phyloP scores from a whole-genome alignment of 2,329 filamentous ascomycete genomes.

The Colletotrichum siamense region DNA sequence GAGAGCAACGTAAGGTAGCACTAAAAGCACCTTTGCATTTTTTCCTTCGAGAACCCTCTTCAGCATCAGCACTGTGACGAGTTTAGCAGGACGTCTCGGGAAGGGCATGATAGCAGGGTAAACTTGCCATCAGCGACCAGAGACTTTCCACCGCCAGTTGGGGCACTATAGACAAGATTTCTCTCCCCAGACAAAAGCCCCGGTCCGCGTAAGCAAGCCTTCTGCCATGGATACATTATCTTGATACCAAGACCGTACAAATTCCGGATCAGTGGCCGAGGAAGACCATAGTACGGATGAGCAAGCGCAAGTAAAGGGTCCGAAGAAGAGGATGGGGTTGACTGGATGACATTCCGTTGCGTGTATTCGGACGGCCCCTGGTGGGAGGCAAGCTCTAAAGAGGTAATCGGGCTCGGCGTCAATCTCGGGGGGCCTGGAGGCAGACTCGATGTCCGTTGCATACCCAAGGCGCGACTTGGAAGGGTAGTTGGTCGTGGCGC shows the following conservation, averaged over 20 bases:
- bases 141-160: constrained; percentile 80
- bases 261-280: constrained; percentile 65
- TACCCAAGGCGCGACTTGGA: constrained; percentile 25
- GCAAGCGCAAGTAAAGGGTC: constrained; percentile 66
- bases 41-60: constrained; percentile 71
- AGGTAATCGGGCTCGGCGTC: constrained; percentile 52
- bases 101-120: not conserved
- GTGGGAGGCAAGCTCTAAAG: constrained; percentile 27
- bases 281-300: constrained; percentile 69
- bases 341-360: constrained; percentile 56
- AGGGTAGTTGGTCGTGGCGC: not conserved
- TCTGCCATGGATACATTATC: constrained; percentile 81
- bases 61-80: constrained; percentile 67
- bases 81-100: constrained; percentile 1
- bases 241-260: constrained; percentile 71
- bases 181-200: constrained; percentile 69
- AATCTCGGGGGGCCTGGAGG: constrained; percentile 35
- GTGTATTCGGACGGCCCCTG: constrained; percentile 56
- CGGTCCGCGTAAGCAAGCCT: constrained; percentile 71
- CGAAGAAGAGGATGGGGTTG: constrained; percentile 56
- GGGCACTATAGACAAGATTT: constrained; percentile 81
- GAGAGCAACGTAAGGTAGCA: constrained; percentile 79
- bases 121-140: constrained; percentile 67
- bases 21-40: constrained; percentile 71
- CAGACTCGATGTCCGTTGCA: constrained; percentile 38